Evolutionary conservation across 495 filamentous ascomycete species (phyloP).

Genomic region (Umbilicaria muhlenbergii): DNA sequence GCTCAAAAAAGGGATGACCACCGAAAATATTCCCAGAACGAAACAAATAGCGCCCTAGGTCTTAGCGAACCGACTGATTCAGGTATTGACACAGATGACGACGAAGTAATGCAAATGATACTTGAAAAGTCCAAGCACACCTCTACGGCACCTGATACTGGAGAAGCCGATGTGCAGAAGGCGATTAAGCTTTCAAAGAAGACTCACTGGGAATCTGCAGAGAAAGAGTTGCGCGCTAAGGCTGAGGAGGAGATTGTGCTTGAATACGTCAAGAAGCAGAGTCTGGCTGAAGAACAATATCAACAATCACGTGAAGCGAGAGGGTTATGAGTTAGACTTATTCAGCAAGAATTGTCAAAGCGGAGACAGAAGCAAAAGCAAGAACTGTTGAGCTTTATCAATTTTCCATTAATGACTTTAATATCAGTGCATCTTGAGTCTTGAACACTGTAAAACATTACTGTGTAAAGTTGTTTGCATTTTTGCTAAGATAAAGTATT

Average conservation of each 20-base stretch:
- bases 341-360: too few relatives aligned
- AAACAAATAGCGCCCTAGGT: neutral
- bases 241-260: conserved; percentile 60
- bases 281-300: conserved; percentile 48
- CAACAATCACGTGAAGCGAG: conserved; percentile 4
- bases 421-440: too few relatives aligned
- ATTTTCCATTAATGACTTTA: too few relatives aligned
- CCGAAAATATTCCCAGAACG: neutral
- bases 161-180: conserved; percentile 31
- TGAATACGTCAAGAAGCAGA: conserved; percentile 67
- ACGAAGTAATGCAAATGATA: conserved; percentile 24
- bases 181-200: conserved; percentile 30
- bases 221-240: conserved; percentile 25
- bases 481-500: too few relatives aligned
- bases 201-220: conserved; percentile 15
- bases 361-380: too few relatives aligned
- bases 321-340: too few relatives aligned
- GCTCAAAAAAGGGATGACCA: neutral
- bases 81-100: conserved; percentile 19
- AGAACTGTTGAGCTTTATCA: too few relatives aligned
- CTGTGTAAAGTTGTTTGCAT: too few relatives aligned
- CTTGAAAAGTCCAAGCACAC: conserved; percentile 17
- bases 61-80: conserved; percentile 17
- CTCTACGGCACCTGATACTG: conserved; percentile 5
- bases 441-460: too few relatives aligned